These are phyloP conservation scores for Rhizoclosmatium globosum DNA, from an alignment of 192 early-diverging fungal genomes.

Conservation along the genomic window DNA sequence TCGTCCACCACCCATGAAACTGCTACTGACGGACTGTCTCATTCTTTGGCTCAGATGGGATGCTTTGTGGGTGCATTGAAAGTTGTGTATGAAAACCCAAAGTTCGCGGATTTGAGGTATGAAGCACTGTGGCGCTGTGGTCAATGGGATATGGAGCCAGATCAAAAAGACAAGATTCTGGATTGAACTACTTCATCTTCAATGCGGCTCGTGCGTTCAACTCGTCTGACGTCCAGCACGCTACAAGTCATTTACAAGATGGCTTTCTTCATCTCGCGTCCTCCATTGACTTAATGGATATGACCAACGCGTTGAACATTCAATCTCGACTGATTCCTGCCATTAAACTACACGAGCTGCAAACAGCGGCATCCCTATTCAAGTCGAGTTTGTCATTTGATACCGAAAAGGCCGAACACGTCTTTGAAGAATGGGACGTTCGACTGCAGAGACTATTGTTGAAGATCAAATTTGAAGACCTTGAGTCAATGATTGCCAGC, in stretches of 20 bases:
- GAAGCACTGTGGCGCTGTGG: slow-evolving; percentile 47
- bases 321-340: slow-evolving; percentile 30
- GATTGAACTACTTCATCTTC: slow-evolving; percentile 21
- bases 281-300: not conserved
- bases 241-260: not conserved
- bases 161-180: not conserved
- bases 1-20: not conserved
- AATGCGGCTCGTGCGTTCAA: slow-evolving; percentile 20
- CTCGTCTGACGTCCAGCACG: slow-evolving; percentile 18
- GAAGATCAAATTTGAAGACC: slow-evolving; percentile 33
- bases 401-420: not conserved
- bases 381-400: not conserved
- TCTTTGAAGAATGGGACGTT: slow-evolving; percentile 38
- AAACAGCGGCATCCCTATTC: not conserved
- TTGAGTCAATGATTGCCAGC: slow-evolving; percentile 42
- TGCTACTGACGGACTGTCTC: slow-evolving; percentile 31
- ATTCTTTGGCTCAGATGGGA: slow-evolving; percentile 39
- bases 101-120: slow-evolving; percentile 33
- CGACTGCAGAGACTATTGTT: slow-evolving; percentile 17
- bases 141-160: slow-evolving; percentile 33
- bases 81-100: slow-evolving; percentile 5
- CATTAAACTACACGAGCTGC: slow-evolving; percentile 38
- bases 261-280: slow-evolving; percentile 17
- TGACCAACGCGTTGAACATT: not conserved
- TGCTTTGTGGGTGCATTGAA: slow-evolving; percentile 37